Conservation (phyloP, 371 early-diverging fungal genomes). For the Apophysomyces variabilis region DNA sequence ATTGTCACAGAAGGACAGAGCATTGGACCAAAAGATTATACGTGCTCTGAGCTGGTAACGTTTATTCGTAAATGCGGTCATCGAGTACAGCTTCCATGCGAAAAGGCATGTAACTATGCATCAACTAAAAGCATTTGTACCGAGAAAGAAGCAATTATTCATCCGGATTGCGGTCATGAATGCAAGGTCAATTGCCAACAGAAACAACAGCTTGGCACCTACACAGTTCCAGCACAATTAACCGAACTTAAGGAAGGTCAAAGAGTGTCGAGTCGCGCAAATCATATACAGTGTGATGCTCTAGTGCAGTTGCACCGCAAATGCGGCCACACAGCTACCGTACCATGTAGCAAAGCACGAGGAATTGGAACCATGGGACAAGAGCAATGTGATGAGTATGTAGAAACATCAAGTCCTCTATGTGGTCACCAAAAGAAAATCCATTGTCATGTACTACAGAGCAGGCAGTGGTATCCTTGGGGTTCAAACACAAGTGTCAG, state of each 20-base stretch:
- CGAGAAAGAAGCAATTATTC: background rate
- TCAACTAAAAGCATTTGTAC: conserved; percentile 1
- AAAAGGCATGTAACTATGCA: background rate
- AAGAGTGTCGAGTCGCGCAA: background rate
- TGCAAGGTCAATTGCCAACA: conserved; percentile 2
- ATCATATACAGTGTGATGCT: background rate
- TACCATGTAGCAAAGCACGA: background rate
- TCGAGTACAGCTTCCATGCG: conserved; percentile 3
- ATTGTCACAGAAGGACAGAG: background rate
- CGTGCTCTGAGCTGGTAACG: background rate
- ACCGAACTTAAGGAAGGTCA: background rate
- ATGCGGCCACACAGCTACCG: background rate
- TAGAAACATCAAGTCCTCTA: background rate
- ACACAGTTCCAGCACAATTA: background rate
- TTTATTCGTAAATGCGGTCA: conserved; percentile 10
- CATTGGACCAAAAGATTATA: conserved; percentile 1
- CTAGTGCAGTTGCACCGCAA: background rate
- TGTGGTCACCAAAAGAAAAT: conserved; percentile 5
- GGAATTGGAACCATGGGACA: background rate
- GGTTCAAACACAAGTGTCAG: background rate
- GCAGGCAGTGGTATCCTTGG: background rate
- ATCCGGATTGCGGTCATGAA: background rate
- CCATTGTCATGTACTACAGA: background rate
- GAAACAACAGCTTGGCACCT: background rate
- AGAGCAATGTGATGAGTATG: background rate